Conservation (phyloP, 2,329 filamentous ascomycete species). For the Paraconiothyrium brasiliense region DNA sequence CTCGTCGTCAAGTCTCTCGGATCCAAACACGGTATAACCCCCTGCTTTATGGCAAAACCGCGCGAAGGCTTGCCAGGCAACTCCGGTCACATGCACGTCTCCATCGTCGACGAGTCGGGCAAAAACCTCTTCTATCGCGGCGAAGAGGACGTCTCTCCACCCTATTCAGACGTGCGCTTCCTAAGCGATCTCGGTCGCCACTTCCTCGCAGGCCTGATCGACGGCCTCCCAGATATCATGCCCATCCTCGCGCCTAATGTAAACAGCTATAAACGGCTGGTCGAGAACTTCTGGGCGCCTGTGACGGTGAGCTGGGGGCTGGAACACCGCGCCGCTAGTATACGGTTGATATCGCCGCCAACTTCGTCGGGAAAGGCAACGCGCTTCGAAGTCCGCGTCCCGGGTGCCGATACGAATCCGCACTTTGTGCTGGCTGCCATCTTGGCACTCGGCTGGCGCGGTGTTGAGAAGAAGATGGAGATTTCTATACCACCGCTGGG, state of each 20-base stretch:
- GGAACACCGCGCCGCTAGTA: slow-evolving; percentile 91
- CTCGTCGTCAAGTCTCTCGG: slow-evolving; percentile 90
- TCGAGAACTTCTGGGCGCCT: slow-evolving; percentile 99
- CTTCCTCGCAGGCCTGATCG: slow-evolving; percentile 89
- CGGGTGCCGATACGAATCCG: slow-evolving; percentile 93
- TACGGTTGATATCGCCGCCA: slow-evolving; percentile 88
- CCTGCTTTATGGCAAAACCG: slow-evolving; percentile 99
- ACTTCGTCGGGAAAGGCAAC: slow-evolving; percentile 86
- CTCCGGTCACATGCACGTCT: slow-evolving; percentile 95
- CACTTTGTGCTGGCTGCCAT: slow-evolving; percentile 88
- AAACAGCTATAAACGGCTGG: slow-evolving; percentile 97
- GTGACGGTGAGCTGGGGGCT: slow-evolving; percentile 97
- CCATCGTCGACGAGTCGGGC: slow-evolving; percentile 79
- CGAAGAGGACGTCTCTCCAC: slow-evolving; percentile 72
- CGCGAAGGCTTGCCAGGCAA: slow-evolving; percentile 91
- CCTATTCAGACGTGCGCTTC: slow-evolving; percentile 68
- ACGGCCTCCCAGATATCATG: slow-evolving; percentile 94
- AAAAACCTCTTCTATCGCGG: slow-evolving; percentile 86
- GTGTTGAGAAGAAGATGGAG: slow-evolving; percentile 89
- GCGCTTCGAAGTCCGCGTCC: slow-evolving; percentile 90
- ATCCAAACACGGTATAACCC: slow-evolving; percentile 87
- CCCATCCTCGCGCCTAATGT: slow-evolving; percentile 92
- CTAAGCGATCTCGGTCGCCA: slow-evolving; percentile 90
- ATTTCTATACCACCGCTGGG: slow-evolving; percentile 84
- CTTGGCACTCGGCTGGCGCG: slow-evolving; percentile 87